Evolutionary conservation across 192 early-diverging fungal species (phyloP), one percentile per base, ranked within the genome.

Genomic region (Coemansia sp.): DNA sequence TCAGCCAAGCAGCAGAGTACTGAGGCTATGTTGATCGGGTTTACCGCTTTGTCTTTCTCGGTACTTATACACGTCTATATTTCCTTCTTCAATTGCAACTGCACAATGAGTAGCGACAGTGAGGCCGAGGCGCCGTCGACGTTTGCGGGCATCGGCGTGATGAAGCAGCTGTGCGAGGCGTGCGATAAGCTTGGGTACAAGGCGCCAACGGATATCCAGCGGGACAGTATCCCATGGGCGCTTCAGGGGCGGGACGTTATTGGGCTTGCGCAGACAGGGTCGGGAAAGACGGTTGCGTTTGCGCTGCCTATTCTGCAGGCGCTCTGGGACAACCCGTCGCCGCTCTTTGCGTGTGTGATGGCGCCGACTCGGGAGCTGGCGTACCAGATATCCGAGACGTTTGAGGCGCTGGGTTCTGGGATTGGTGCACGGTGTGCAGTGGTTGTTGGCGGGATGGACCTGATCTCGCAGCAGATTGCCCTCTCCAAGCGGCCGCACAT

Each of bases 361-460:
- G 92, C 95, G 11, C 95, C 95, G 5, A 98, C 95, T 0, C 85
- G 94, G 56, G 95, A 98, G 64, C 80, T 98, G 50, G 95, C 92
- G 11, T 87, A 88, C 54, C 95, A 98, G 60, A 98, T 98, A 47
- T 76, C 85, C 21, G 89, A 96, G 69, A 85, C 89, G 16, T 89
- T 95, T 58, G 90, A 93, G 57, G 87, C 89, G 2, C 76, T 96
- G 14, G 93, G 93, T 13, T 78, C 88, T 9, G 82, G 78, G 2
- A 96, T 98, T 60, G 93, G 95, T 14, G 95, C 94, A 27, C 80
- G 88, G 44, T 92, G 87, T 43, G 84, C 86, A 5, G 91, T 92
- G 7, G 83, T 96, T 53, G 86, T 96, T 9, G 93, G 93, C 74
- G 93, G 95, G 25, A 92, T 96, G 89, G 92, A 96, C 62, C 89